These are phyloP conservation scores for Saccharum officinarum DNA, from an alignment of 176 grass and related monocot genomes.

Conservation along the genomic window DNA sequence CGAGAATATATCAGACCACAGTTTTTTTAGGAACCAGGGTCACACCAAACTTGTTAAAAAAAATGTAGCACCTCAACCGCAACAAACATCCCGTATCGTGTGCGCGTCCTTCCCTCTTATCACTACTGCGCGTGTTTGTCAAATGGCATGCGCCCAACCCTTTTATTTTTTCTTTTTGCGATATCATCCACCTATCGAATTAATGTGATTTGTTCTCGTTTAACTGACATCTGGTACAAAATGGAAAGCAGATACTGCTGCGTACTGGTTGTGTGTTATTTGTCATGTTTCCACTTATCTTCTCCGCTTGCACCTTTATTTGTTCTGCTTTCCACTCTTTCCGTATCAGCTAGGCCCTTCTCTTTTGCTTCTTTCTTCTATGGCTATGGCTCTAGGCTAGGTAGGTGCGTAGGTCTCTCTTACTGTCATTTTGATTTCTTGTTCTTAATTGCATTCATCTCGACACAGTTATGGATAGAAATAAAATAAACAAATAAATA, in stretches of 20 bases:
- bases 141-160: not conserved
- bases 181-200: not conserved
- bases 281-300: slow-evolving; percentile 25
- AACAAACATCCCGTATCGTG: not conserved
- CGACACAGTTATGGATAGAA: not conserved
- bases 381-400: not conserved
- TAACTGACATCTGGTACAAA: slow-evolving; percentile 1
- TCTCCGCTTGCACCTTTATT: not conserved
- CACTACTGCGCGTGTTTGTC: not conserved
- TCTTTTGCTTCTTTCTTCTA: not conserved
- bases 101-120: not conserved
- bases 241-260: not conserved
- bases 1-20: no score
- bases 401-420: not conserved
- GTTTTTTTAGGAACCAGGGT: no score
- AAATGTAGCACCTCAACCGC: no score
- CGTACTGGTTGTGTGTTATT: slow-evolving; percentile 2
- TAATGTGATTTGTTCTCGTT: not conserved
- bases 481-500: not conserved
- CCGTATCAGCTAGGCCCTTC: not conserved
- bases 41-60: no score
- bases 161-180: no score
- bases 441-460: not conserved
- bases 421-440: not conserved
- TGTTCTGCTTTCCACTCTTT: not conserved